Evolutionary conservation across 352 stramenopile genomes (phyloP), one percentile per base, ranked within the genome.

Genomic region (Thalassiosira exigua): DNA sequence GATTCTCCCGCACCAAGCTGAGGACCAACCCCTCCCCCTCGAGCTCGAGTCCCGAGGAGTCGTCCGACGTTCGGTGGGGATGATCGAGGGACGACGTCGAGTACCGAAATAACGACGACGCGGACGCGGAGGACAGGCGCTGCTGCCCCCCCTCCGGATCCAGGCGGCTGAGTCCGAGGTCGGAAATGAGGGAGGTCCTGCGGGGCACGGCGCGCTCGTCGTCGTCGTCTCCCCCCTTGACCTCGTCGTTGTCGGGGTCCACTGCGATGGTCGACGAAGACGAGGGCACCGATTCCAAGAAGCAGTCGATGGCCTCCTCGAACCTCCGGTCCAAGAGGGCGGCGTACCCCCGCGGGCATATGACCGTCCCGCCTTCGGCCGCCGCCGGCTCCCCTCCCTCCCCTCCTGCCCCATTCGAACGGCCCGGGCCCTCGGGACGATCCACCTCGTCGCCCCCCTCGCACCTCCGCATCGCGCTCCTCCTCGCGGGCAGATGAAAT

Each of bases 401-500:
- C 11, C 33, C 54, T 24, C 39, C 29, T n/a, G n/a, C n/a, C n/a
- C n/a, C n/a, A n/a, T n/a, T n/a, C n/a, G n/a, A n/a, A n/a, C n/a
- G n/a, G n/a, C n/a, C n/a, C n/a, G n/a, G n/a, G n/a, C n/a, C n/a
- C n/a, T n/a, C n/a, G n/a, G n/a, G n/a, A n/a, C n/a, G n/a, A 26
- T 75, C 27, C 36, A 41, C 27, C 9, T 46, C 30, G 4, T 24
- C 19, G 3, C 30, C 11, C n/a, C 26, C 4, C 12, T 24, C 21
- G 14, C 36, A 5, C 0, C 42, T 12, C 17, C 41, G 39, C 7
- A 53, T 27, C n/a, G 22, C 29, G 1, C 52, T 11, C 60, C 60
- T 42, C 42, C 75, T 60, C 61, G 69, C 52, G 0, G 75, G 75
- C 41, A 89, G 65, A 73, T 87, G 71, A 71, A 85, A 89, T 42